phyloP scores from a whole-genome alignment of 305 asterid species.

The Plantago coronopus region DNA sequence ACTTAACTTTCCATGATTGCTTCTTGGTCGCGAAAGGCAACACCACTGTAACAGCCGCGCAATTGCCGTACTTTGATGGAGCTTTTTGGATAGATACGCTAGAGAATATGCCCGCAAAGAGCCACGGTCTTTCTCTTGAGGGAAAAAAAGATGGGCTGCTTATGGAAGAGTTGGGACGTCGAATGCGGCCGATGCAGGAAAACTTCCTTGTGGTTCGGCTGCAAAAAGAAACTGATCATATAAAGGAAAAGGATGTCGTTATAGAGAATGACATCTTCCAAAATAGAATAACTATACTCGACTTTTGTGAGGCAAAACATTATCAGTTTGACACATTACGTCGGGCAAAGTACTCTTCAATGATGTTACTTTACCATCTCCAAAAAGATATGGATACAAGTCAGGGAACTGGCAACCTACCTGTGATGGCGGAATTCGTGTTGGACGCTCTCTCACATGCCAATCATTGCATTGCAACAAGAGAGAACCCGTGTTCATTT shows the following conservation, averaged over 20 bases:
- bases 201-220: conserved; percentile 54
- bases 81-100: conserved; percentile 60
- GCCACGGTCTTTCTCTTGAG: conserved; percentile 37
- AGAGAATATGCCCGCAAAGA: conserved; percentile 32
- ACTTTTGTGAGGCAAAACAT: conserved; percentile 51
- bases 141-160: conserved; percentile 50
- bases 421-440: conserved; percentile 39
- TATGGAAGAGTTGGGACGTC: conserved; percentile 60
- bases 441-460: conserved; percentile 1
- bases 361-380: conserved; percentile 76
- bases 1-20: conserved; percentile 48
- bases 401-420: conserved; percentile 16
- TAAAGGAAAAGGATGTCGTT: conserved; percentile 39
- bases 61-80: conserved; percentile 74
- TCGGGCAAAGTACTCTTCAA: conserved; percentile 75
- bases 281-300: conserved; percentile 48
- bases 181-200: conserved; percentile 45
- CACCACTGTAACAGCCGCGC: conserved; percentile 58
- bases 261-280: conserved; percentile 49
- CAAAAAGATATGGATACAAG: conserved; percentile 27
- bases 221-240: conserved; percentile 34
- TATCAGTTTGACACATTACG: conserved; percentile 67
- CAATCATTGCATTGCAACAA: no score
- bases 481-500: conserved; percentile 18
- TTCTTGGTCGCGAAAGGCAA: conserved; percentile 51